Base-by-base conservation (phyloP, 345 rosid species). In the Rhodomyrtus tomentosa region DNA sequence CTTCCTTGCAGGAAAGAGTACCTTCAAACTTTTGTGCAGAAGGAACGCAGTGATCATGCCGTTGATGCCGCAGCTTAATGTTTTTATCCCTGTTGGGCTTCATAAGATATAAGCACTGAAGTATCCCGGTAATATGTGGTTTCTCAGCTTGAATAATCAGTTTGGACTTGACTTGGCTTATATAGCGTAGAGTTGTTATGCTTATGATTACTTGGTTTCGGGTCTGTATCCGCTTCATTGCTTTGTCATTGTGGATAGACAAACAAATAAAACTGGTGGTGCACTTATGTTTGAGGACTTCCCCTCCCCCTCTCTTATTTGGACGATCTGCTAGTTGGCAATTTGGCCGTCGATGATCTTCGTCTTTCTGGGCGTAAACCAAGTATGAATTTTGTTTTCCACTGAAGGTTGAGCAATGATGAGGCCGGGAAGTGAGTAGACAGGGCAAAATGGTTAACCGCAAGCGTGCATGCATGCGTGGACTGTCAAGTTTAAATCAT, bases 1-100 rank as follows among this genome's bases (percentile, higher is more conserved):
- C 62, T 29, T 32, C 36, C 85, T 27, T 83, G 88, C 95, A 96
- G 98, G 96, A 91, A 93, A 90, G 96, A 93, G 20, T 95, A 96
- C 72, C 22, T 95, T 24, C 42, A 94, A 81, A 83, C 90, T 49
- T 93, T 96, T 85, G 87, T 92, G 86, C 82, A 87, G 82, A 85
- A 86, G 82, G 90, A 84, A 80, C 73, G 42, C 36, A 88, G 83
- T 2, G 87, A 80, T 29, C 84, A 55, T 54, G 89, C 92, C 48
- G 89, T 95, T n/a, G 87, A 90, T 87, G 92, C 98, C 2, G 88
- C 93, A 6, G 95, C 94, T 25, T 53, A 55, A 12, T 68, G 76
- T 1, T 24, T 68, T 12, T 32, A 11, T 4, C 45, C 74, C 76
- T 68, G 76, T 32, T 68, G 6, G 74, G 76, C 74, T 68, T 68